Conservation (phyloP, 441 rosid genomes). For the Viola pubescens region DNA sequence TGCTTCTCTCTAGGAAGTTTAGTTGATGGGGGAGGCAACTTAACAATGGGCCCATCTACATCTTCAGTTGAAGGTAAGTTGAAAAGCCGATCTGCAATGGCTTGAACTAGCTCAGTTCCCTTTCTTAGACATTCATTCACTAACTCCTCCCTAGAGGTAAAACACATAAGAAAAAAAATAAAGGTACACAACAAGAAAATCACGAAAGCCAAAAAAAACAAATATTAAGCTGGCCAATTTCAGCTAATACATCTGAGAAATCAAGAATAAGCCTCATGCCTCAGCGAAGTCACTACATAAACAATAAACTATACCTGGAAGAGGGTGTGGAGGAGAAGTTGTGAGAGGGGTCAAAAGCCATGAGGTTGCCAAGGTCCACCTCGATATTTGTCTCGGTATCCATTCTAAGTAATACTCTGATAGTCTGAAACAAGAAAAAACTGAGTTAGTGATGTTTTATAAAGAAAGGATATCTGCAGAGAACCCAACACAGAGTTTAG, state of each 20-base stretch:
- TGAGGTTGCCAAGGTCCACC: conserved; percentile 69
- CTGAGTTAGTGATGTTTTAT: too few species aligned
- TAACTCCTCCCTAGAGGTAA: conserved; percentile 57
- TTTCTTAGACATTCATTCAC: conserved; percentile 46
- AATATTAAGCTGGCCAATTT: background rate
- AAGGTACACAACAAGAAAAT: background rate
- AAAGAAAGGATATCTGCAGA: too few species aligned
- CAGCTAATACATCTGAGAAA: background rate
- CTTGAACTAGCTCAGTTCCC: conserved; percentile 75
- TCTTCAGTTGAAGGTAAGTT: conserved; percentile 72
- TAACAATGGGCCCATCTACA: conserved; percentile 73
- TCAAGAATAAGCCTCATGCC: background rate
- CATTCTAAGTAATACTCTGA: background rate
- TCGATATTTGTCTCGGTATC: conserved; percentile 30
- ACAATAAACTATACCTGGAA: conserved; percentile 45
- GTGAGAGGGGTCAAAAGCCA: conserved; percentile 54
- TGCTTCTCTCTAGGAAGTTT: conserved; percentile 86
- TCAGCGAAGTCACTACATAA: background rate
- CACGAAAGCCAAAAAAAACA: background rate
- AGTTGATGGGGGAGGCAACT: conserved; percentile 68
- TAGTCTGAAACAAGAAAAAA: too few species aligned
- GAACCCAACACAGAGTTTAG: too few species aligned
- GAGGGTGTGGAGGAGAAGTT: conserved; percentile 45
- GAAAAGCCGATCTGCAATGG: conserved; percentile 54
- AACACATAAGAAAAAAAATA: background rate